Conservation (phyloP, 768 basidiomycete genomes). For the Suillus subaureus region DNA sequence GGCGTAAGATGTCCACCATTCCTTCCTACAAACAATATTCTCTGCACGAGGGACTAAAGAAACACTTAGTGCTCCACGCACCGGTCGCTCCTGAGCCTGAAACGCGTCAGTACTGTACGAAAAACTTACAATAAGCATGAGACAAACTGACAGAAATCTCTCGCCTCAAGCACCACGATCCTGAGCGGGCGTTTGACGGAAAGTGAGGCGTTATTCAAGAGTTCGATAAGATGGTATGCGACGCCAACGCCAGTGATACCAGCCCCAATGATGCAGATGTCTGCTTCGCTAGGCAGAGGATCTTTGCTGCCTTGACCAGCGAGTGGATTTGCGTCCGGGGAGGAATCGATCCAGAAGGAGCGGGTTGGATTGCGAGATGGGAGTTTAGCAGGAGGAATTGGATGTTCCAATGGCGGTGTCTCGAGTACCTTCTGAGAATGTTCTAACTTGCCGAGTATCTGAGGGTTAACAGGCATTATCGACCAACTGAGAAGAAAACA, state of each 20-base stretch:
- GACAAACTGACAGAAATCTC: conserved; percentile 74
- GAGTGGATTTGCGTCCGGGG: conserved; percentile 63
- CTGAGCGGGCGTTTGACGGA: conserved; percentile 36
- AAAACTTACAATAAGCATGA: not conserved
- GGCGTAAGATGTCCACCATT: conserved; percentile 81
- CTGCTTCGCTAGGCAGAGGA: conserved; percentile 56
- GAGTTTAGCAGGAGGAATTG: conserved; percentile 28
- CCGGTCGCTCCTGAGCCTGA: conserved; percentile 80
- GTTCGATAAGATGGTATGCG: conserved; percentile 68
- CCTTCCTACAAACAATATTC: conserved; percentile 49
- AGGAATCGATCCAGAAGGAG: conserved; percentile 71
- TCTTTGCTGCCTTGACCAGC: conserved; percentile 68
- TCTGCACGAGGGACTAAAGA: not conserved
- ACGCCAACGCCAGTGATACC: conserved; percentile 78
- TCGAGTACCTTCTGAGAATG: conserved; percentile 4
- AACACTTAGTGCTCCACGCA: conserved; percentile 23
- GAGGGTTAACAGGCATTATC: conserved; percentile 1
- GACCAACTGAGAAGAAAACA: not conserved
- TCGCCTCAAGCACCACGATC: conserved; percentile 76
- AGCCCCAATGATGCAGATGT: conserved; percentile 78
- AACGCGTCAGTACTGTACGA: conserved; percentile 1
- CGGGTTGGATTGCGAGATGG: conserved; percentile 67
- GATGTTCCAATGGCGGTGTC: conserved; percentile 6
- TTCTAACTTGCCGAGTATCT: conserved; percentile 2
- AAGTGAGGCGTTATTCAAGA: conserved; percentile 13